These are phyloP conservation scores for Panus rudis DNA, from an alignment of 768 basidiomycete genomes.

Conservation along the genomic window DNA sequence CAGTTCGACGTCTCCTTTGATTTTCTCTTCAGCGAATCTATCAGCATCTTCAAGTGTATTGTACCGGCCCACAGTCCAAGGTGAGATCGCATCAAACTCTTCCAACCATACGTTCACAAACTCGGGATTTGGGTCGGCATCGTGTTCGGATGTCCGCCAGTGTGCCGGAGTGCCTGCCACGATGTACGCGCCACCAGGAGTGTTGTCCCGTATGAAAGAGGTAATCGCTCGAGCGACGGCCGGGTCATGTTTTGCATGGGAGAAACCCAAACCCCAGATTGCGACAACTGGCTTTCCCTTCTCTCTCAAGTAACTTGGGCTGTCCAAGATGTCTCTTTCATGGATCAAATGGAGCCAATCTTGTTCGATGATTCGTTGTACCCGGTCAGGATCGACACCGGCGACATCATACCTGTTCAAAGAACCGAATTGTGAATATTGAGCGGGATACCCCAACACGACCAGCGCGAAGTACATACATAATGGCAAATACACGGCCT, in stretches of 20 bases:
- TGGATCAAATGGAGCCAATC: constrained; percentile 72
- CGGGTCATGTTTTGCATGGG: constrained; percentile 54
- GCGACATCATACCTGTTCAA: constrained; percentile 83
- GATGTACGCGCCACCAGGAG: constrained; percentile 70
- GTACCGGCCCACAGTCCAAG: constrained; percentile 79
- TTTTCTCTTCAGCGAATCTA: constrained; percentile 50
- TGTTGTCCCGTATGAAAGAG: constrained; percentile 49
- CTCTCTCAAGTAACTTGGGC: constrained; percentile 68
- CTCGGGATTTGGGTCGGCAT: constrained; percentile 61
- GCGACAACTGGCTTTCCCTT: constrained; percentile 63
- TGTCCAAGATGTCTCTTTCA: constrained; percentile 55
- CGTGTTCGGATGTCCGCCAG: constrained; percentile 67
- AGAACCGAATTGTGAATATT: neutral
- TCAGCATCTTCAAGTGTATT: constrained; percentile 55
- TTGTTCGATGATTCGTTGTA: constrained; percentile 57
- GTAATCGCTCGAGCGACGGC: constrained; percentile 48
- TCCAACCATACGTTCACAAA: constrained; percentile 67
- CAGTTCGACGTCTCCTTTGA: constrained; percentile 57
- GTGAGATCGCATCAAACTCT: constrained; percentile 74
- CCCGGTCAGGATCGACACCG: constrained; percentile 62
- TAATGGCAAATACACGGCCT: constrained; percentile 77
- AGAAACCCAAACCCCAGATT: constrained; percentile 76
- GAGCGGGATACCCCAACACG: constrained; percentile 2
- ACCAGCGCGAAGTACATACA: constrained; percentile 40
- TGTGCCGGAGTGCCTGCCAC: constrained; percentile 64